phyloP scores from a whole-genome alignment of 1,284 basidiomycete genomes.

The Apiotrichum brassicae region DNA sequence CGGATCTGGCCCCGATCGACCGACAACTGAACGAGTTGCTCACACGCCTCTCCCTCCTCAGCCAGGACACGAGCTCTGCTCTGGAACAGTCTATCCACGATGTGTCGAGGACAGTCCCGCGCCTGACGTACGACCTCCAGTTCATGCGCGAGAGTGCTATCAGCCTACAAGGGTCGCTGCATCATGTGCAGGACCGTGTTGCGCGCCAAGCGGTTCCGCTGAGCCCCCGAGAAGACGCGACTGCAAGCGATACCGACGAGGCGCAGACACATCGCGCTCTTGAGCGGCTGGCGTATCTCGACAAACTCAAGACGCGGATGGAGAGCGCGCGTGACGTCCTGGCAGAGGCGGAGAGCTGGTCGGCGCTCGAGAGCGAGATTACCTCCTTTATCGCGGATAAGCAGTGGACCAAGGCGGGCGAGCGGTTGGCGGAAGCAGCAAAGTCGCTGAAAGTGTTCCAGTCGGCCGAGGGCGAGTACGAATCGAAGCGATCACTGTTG shows the following conservation, averaged over 20 bases:
- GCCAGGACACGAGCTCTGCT: conserved; percentile 73
- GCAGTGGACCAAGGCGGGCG: conserved; percentile 69
- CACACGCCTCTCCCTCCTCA: conserved; percentile 68
- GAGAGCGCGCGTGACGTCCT: conserved; percentile 76
- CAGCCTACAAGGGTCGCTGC: conserved; percentile 60
- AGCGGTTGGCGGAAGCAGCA: conserved; percentile 75
- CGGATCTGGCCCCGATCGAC: conserved; percentile 63
- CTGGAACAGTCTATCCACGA: conserved; percentile 84
- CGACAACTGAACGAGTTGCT: conserved; percentile 65
- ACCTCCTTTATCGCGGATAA: conserved; percentile 66
- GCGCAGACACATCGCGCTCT: conserved; percentile 47
- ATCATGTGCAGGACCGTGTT: conserved; percentile 53
- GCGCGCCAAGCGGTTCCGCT: conserved; percentile 28
- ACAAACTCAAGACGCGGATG: conserved; percentile 77
- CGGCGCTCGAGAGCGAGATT: conserved; percentile 83
- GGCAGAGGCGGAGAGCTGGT: conserved; percentile 89
- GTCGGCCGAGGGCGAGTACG: conserved; percentile 74
- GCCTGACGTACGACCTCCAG: conserved; percentile 85
- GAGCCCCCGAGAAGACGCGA: too few species aligned
- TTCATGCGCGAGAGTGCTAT: conserved; percentile 87
- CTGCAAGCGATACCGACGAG: conserved; percentile 21
- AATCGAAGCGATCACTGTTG: conserved; percentile 72
- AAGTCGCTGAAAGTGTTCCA: conserved; percentile 83
- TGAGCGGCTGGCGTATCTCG: conserved; percentile 67
- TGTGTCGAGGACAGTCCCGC: conserved; percentile 76